A percentile compares a stretch with the other conserved stretches of the same genome.
phyloP scores from a whole-genome alignment of 108 stramenopile species.

The Nitzschia sp. region DNA sequence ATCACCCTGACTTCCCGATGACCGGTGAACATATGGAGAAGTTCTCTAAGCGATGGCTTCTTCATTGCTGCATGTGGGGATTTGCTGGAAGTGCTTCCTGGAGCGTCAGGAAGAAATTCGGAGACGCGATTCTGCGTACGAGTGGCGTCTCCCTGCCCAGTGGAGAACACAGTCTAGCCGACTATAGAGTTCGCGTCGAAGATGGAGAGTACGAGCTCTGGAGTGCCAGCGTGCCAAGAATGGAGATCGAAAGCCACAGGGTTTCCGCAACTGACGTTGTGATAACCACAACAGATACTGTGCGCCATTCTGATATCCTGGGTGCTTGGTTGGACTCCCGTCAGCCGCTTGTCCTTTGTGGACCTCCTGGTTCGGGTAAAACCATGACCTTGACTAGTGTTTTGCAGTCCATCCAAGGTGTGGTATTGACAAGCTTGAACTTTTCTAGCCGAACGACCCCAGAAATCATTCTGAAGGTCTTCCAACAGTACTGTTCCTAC shows the following conservation, averaged over 20 bases:
- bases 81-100: constrained; percentile 90
- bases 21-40: constrained; percentile 90
- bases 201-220: constrained; percentile 95
- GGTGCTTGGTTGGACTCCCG: constrained; percentile 92
- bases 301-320: constrained; percentile 93
- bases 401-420: constrained; percentile 88
- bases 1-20: constrained; percentile 96
- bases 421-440: constrained; percentile 92
- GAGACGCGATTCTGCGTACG: constrained; percentile 70
- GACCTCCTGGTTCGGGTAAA: constrained; percentile 98
- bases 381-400: constrained; percentile 97
- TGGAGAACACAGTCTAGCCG: constrained; percentile 57
- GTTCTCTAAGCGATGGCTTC: constrained; percentile 91
- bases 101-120: constrained; percentile 78
- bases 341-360: constrained; percentile 93
- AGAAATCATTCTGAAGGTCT: constrained; percentile 92
- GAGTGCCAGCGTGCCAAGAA: constrained; percentile 89
- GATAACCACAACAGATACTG: constrained; percentile 96
- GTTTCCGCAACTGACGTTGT: constrained; percentile 91
- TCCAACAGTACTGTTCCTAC: constrained; percentile 94
- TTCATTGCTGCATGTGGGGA: constrained; percentile 93
- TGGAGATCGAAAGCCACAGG: constrained; percentile 95
- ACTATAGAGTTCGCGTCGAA: constrained; percentile 88
- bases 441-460: constrained; percentile 96
- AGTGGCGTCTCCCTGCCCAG: constrained; percentile 73